phyloP scores from a whole-genome alignment of 2,329 filamentous ascomycete species.

The Scedosporium aurantiacum region DNA sequence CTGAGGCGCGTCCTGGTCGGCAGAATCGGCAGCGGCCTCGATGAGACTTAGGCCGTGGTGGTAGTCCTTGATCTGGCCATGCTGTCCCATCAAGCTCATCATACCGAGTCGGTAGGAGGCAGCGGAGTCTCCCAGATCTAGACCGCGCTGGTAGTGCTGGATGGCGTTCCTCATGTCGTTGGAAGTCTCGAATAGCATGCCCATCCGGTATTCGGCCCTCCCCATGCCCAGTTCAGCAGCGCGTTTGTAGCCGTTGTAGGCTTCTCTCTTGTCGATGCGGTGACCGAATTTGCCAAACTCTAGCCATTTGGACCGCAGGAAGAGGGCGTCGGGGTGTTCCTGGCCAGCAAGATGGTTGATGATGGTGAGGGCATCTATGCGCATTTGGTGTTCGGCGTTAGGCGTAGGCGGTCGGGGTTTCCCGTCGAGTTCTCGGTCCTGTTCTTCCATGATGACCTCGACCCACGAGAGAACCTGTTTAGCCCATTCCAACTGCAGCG shows the following conservation, averaged over 20 bases:
- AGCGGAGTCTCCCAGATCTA: conserved; percentile 73
- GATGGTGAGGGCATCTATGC: conserved; percentile 82
- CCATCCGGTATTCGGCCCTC: conserved; percentile 89
- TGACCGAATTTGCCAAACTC: conserved; percentile 95
- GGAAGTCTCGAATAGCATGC: conserved; percentile 94
- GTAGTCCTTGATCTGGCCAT: conserved; percentile 78
- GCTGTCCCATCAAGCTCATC: conserved; percentile 93
- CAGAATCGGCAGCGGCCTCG: conserved; percentile 67
- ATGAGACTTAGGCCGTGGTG: conserved; percentile 71
- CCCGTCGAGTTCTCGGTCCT: conserved; percentile 48
- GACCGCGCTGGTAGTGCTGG: conserved; percentile 77
- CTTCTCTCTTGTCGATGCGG: conserved; percentile 86
- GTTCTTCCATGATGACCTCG: conserved; percentile 70
- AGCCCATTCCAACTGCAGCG: conserved; percentile 95
- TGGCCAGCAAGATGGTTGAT: conserved; percentile 84
- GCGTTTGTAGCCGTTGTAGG: conserved; percentile 73
- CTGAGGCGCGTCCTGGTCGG: conserved; percentile 93
- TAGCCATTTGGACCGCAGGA: conserved; percentile 91
- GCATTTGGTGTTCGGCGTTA: conserved; percentile 77
- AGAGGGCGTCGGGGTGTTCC: conserved; percentile 84
- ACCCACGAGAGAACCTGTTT: conserved; percentile 85
- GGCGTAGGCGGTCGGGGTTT: conserved; percentile 63
- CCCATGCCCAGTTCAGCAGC: conserved; percentile 81
- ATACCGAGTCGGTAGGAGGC: conserved; percentile 82
- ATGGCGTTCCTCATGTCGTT: conserved; percentile 88